Evolutionary conservation across 805 yeast genomes (phyloP).

Genomic region (Grigorovia jiainica): DNA sequence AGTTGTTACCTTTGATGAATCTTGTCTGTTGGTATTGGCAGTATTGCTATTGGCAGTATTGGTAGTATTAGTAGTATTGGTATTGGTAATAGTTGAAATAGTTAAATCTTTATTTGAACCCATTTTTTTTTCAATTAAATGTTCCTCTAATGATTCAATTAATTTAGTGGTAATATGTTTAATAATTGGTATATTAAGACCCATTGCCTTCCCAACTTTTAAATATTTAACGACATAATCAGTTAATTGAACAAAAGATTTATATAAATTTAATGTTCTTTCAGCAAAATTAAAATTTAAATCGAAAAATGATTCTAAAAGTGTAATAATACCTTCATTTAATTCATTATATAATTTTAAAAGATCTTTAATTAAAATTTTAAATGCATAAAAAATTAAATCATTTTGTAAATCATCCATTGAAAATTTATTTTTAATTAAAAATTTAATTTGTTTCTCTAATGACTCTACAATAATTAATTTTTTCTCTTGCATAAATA

Average conservation of each 20-base stretch:
- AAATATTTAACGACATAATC: constrained; percentile 79
- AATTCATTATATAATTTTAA: constrained; percentile 75
- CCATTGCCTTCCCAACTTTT: constrained; percentile 86
- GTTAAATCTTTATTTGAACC: not conserved
- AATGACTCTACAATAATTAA: constrained; percentile 69
- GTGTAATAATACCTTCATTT: constrained; percentile 90
- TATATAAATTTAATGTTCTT: constrained; percentile 74
- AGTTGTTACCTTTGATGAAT: constrained; percentile 13
- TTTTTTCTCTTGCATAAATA: not conserved
- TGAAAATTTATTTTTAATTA: constrained; percentile 64
- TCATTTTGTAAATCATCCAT: constrained; percentile 82
- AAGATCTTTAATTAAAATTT: constrained; percentile 79
- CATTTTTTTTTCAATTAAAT: constrained; percentile 49
- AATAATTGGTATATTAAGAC: constrained; percentile 87
- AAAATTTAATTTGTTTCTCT: constrained; percentile 64
- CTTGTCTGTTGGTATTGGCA: not conserved
- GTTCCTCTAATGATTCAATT: constrained; percentile 78
- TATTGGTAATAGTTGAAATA: not conserved
- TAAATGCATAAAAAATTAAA: constrained; percentile 63
- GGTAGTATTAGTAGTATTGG: not conserved
- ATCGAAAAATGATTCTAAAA: constrained; percentile 91
- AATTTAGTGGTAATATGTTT: constrained; percentile 95
- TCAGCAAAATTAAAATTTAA: constrained; percentile 80
- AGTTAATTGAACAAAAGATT: constrained; percentile 75
- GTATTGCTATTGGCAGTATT: not conserved